phyloP scores from a whole-genome alignment of 768 basidiomycete species.

The Psilocybe subaeruginosa region DNA sequence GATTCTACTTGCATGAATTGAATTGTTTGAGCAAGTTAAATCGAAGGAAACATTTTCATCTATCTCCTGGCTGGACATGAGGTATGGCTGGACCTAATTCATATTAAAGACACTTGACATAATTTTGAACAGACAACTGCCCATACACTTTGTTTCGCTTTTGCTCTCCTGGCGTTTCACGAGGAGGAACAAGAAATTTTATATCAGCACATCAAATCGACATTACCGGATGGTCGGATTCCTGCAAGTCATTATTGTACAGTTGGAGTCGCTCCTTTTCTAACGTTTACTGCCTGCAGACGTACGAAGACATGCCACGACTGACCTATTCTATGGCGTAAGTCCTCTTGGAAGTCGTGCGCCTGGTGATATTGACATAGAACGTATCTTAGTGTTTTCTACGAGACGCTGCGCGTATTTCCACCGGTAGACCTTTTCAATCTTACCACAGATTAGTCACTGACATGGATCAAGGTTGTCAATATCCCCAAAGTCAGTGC shows the following conservation, averaged over 20 bases:
- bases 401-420: slow-evolving; percentile 52
- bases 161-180: slow-evolving; percentile 45
- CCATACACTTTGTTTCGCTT: slow-evolving; percentile 40
- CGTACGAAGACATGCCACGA: slow-evolving; percentile 41
- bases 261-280: slow-evolving; percentile 16
- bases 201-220: slow-evolving; percentile 36
- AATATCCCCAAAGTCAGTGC: slow-evolving; percentile 44
- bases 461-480: slow-evolving; percentile 29
- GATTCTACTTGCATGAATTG: neutral
- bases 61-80: slow-evolving; percentile 63
- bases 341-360: neutral
- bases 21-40: neutral
- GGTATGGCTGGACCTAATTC: slow-evolving; percentile 25
- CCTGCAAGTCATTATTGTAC: slow-evolving; percentile 26
- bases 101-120: neutral
- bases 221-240: slow-evolving; percentile 31
- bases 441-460: neutral
- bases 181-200: slow-evolving; percentile 47
- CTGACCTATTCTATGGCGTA: slow-evolving; percentile 43
- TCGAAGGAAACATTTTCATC: slow-evolving; percentile 42
- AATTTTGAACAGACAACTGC: slow-evolving; percentile 27
- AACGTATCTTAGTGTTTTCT: slow-evolving; percentile 41
- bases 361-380: neutral
- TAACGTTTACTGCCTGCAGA: slow-evolving; percentile 27
- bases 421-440: slow-evolving; percentile 36